phyloP scores from a whole-genome alignment of 306 rosid genomes.

The Boehmeria nivea region DNA sequence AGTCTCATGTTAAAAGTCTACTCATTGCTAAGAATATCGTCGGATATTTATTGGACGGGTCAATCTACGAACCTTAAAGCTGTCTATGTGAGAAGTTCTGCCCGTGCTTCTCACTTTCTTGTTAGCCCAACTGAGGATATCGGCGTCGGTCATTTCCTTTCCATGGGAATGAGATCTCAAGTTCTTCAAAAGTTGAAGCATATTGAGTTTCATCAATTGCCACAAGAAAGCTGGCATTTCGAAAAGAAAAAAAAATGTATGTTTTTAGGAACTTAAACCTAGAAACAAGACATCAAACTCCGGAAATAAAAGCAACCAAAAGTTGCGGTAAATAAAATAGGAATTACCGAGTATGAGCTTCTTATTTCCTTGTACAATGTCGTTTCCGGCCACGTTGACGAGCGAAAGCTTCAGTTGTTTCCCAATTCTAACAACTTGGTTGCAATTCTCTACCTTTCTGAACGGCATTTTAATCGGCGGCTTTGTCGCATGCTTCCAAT shows the following conservation, averaged over 20 bases:
- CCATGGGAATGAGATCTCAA: conserved; percentile 84
- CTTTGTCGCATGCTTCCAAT: conserved; percentile 89
- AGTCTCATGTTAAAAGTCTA: conserved; percentile 11
- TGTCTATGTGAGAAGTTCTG: conserved; percentile 67
- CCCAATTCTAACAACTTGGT: conserved; percentile 74
- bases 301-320: too few species aligned
- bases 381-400: conserved; percentile 88
- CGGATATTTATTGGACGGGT: too few species aligned
- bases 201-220: conserved; percentile 90
- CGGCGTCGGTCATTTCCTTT: conserved; percentile 81
- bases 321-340: conserved; percentile 10
- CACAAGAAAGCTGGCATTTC: conserved; percentile 69
- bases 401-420: conserved; percentile 70
- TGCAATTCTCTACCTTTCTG: conserved; percentile 94
- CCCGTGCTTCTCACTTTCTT: conserved; percentile 73
- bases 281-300: neutral
- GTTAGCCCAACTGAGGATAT: conserved; percentile 84
- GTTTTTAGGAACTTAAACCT: neutral
- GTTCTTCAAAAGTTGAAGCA: conserved; percentile 81
- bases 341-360: conserved; percentile 88
- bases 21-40: conserved; percentile 3
- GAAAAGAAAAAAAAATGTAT: conserved; percentile 8
- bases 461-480: conserved; percentile 99
- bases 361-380: conserved; percentile 97
- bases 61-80: conserved; percentile 60